Conservation (phyloP, 331 rosid species). For the Stylosanthes scabra region DNA sequence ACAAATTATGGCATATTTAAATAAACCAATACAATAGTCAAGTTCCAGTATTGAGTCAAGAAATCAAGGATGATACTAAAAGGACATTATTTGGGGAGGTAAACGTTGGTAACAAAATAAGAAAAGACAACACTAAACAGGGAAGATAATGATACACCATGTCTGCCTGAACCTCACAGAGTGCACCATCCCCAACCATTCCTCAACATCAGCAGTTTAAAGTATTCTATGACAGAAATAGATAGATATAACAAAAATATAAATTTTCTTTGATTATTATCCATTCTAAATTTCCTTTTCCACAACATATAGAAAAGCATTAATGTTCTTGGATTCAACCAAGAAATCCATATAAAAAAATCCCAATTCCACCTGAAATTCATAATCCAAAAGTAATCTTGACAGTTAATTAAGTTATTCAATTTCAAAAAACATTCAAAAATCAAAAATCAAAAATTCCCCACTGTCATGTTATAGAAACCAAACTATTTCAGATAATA, state of each 20-base stretch:
- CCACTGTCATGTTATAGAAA: background rate
- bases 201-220: background rate
- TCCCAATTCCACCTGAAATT: background rate
- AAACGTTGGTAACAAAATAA: too few relatives aligned
- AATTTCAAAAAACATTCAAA: slow-evolving; percentile 15
- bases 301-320: slow-evolving; percentile 13
- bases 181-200: too few relatives aligned
- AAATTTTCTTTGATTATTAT: background rate
- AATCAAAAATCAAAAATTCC: background rate
- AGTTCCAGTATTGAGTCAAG: slow-evolving; percentile 13
- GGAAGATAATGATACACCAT: too few relatives aligned
- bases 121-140: too few relatives aligned
- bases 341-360: slow-evolving; percentile 13
- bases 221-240: slow-evolving; percentile 11
- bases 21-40: slow-evolving; percentile 33
- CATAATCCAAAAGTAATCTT: background rate
- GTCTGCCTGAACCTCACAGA: too few relatives aligned
- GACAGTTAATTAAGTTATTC: background rate
- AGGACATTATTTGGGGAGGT: background rate
- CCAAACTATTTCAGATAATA: slow-evolving; percentile 4
- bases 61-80: background rate
- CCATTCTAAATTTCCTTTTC: slow-evolving; percentile 25
- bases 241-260: slow-evolving; percentile 1
- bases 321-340: slow-evolving; percentile 19
- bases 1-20: slow-evolving; percentile 39